Percentiles rank a stretch among this genome's conserved stretches.
Conservation (phyloP, 257 asterid genomes). For the Fraxinus americana region DNA sequence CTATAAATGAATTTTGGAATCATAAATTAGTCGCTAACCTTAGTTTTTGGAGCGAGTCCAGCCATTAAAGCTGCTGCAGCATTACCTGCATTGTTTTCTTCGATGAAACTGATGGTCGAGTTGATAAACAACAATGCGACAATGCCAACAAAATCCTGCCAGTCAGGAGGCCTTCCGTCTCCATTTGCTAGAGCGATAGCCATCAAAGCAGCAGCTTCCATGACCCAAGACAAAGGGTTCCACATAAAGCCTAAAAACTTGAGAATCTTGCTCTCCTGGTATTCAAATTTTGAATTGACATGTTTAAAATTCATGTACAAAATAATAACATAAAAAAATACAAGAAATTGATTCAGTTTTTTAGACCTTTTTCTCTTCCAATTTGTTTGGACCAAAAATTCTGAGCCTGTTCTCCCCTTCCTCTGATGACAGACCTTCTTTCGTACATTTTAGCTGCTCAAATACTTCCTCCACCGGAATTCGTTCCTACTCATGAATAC, state of each 20-base stretch:
- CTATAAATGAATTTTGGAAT: not conserved
- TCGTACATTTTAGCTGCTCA: slow-evolving; percentile 76
- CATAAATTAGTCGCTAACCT: slow-evolving; percentile 40
- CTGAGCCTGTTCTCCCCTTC: slow-evolving; percentile 78
- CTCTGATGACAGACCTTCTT: slow-evolving; percentile 66
- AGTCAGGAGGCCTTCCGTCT: slow-evolving; percentile 67
- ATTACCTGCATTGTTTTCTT: slow-evolving; percentile 90
- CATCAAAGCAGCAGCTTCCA: slow-evolving; percentile 95
- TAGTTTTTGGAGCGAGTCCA: slow-evolving; percentile 93
- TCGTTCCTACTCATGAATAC: slow-evolving; percentile 53
- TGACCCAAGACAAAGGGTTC: slow-evolving; percentile 96
- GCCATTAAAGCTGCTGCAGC: slow-evolving; percentile 97
- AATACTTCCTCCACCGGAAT: slow-evolving; percentile 91
- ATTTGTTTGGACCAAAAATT: slow-evolving; percentile 86
- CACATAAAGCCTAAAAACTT: slow-evolving; percentile 94
- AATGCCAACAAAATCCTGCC: slow-evolving; percentile 90
- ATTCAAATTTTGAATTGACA: not conserved
- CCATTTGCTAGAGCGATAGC: slow-evolving; percentile 87
- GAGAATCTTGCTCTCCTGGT: slow-evolving; percentile 82
- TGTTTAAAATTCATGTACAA: not conserved
- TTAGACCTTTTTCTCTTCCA: slow-evolving; percentile 82
- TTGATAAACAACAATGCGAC: slow-evolving; percentile 75
- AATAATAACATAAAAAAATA: not conserved
- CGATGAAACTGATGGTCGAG: slow-evolving; percentile 87
- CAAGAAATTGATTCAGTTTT: not conserved